A percentile compares a stretch with the other conserved stretches of the same genome.
Evolutionary conservation across 257 asterid genomes (phyloP).

Genomic region (Sherardia arvensis): DNA sequence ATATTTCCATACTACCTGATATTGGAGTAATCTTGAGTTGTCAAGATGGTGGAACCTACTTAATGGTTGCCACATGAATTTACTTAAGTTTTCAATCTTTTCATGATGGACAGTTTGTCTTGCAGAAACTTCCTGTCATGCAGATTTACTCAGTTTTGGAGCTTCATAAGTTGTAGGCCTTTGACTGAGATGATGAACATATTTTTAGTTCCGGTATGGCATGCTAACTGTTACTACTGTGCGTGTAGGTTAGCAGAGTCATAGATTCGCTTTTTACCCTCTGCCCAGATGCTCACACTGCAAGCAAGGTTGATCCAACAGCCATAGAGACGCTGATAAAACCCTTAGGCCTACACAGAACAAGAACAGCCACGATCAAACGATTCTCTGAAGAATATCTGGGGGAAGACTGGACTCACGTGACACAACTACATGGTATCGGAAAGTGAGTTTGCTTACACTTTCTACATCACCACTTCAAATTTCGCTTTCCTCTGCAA

Average conservation of each 20-base stretch:
- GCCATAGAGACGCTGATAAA: conserved; percentile 44
- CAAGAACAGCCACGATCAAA: conserved; percentile 47
- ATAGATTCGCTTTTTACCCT: conserved; percentile 39
- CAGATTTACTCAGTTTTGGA: not conserved
- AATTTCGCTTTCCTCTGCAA: not conserved
- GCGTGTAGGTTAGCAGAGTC: conserved; percentile 39
- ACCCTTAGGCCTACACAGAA: conserved; percentile 57
- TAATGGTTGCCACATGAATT: not conserved
- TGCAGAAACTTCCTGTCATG: no score
- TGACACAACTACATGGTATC: conserved; percentile 61
- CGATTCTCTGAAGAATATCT: conserved; percentile 52
- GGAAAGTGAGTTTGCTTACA: conserved; percentile 54
- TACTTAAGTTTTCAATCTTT: not conserved
- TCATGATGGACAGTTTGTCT: not conserved
- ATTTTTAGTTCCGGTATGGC: not conserved
- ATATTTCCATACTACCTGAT: not conserved
- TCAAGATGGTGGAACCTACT: not conserved
- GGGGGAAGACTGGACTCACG: conserved; percentile 57
- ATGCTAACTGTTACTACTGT: not conserved
- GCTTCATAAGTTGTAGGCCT: not conserved
- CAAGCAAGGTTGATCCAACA: conserved; percentile 37
- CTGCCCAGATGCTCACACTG: conserved; percentile 68
- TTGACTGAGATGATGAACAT: not conserved
- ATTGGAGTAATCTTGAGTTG: not conserved
- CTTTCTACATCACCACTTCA: not conserved